Percentiles rank a stretch among this genome's conserved stretches.
phyloP scores from a whole-genome alignment of 2,329 filamentous ascomycete species.

The Cladosporium sp. region DNA sequence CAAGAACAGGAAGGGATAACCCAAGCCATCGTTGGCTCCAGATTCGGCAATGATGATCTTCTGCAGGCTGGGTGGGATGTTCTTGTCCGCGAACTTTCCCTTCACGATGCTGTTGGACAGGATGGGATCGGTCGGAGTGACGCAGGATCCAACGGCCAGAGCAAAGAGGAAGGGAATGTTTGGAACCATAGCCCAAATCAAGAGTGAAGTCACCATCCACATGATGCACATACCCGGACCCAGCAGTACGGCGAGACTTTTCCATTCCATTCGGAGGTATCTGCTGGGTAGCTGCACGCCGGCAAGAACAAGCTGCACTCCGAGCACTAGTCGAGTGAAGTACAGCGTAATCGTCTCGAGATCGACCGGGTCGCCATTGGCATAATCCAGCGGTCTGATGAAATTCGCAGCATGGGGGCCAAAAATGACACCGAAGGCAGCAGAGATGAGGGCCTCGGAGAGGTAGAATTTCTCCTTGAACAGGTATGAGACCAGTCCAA shows the following conservation, averaged over 20 bases:
- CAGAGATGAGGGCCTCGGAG: conserved; percentile 86
- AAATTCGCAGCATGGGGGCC: conserved; percentile 74
- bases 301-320: conserved; percentile 84
- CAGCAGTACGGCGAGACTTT: conserved; percentile 66
- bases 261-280: conserved; percentile 77
- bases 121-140: conserved; percentile 90
- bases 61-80: conserved; percentile 77
- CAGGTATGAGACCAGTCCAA: conserved; percentile 84
- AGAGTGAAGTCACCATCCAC: conserved; percentile 77
- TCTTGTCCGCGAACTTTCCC: conserved; percentile 87
- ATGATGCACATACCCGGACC: conserved; percentile 81
- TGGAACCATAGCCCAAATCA: conserved; percentile 74
- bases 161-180: conserved; percentile 71
- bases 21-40: conserved; percentile 83
- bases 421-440: conserved; percentile 73
- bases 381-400: conserved; percentile 70
- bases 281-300: conserved; percentile 83
- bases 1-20: conserved; percentile 84
- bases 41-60: conserved; percentile 65
- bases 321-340: conserved; percentile 82
- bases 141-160: conserved; percentile 74
- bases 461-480: conserved; percentile 88
- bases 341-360: conserved; percentile 73
- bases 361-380: conserved; percentile 51
- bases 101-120: conserved; percentile 88